These are phyloP conservation scores for Annona squamosa DNA, from an alignment of 164 flowering plant genomes.

Conservation along the genomic window DNA sequence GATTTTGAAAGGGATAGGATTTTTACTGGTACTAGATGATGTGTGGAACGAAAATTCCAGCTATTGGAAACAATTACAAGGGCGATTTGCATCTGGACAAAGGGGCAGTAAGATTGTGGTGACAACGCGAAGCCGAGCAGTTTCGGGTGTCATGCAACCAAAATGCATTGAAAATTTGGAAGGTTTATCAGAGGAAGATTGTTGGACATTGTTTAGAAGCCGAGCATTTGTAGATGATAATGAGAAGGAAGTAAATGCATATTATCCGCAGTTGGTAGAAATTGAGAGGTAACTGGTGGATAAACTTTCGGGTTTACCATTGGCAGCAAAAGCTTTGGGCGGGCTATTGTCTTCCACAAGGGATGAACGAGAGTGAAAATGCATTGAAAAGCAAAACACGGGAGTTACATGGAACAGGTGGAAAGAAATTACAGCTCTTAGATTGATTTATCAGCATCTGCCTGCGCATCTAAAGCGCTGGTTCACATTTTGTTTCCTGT, in stretches of 20 bases:
- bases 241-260: background rate
- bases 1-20: background rate
- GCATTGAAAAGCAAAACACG: conserved; percentile 6
- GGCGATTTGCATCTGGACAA: background rate
- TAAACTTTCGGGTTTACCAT: conserved; percentile 9
- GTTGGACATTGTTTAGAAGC: background rate
- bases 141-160: background rate
- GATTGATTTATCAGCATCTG: conserved; percentile 10
- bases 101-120: background rate
- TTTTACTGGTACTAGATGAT: conserved; percentile 4
- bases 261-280: background rate
- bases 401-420: background rate
- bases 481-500: conserved; percentile 9
- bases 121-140: background rate
- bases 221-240: background rate
- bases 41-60: background rate
- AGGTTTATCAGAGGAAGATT: background rate
- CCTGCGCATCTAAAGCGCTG: conserved; percentile 3
- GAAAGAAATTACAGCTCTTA: background rate
- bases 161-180: background rate
- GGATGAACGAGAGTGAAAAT: background rate
- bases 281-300: background rate
- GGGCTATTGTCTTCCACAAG: background rate
- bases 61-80: background rate
- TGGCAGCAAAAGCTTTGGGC: conserved; percentile 1